phyloP scores from a whole-genome alignment of 305 asterid genomes.

The Solanum hybrid region DNA sequence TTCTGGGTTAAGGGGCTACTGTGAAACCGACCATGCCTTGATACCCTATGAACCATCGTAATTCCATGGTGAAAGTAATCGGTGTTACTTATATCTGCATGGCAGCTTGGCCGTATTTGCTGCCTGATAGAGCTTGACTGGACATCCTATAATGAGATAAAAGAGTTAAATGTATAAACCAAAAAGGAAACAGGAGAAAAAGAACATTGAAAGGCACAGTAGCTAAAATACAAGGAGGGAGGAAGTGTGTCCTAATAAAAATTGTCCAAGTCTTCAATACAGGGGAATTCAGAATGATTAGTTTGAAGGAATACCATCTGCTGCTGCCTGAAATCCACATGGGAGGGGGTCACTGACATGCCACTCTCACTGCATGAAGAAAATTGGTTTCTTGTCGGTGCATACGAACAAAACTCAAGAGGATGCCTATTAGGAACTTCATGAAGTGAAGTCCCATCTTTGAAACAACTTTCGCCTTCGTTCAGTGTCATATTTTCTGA shows the following conservation, averaged over 20 bases:
- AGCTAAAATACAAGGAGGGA: not conserved
- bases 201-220: not conserved
- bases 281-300: not conserved
- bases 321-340: slow-evolving; percentile 32
- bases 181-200: not conserved
- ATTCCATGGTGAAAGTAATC: slow-evolving; percentile 27
- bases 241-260: not conserved
- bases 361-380: slow-evolving; percentile 27
- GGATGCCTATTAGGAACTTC: slow-evolving; percentile 25
- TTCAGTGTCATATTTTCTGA: slow-evolving; percentile 16
- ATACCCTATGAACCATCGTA: slow-evolving; percentile 15
- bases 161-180: not conserved
- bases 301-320: slow-evolving; percentile 14
- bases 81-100: slow-evolving; percentile 19
- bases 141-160: slow-evolving; percentile 26
- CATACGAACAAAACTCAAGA: slow-evolving; percentile 27
- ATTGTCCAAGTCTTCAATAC: not conserved
- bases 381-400: slow-evolving; percentile 24
- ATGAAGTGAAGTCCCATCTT: slow-evolving; percentile 27
- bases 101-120: slow-evolving; percentile 25
- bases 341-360: slow-evolving; percentile 27
- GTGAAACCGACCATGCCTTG: slow-evolving; percentile 17
- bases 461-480: slow-evolving; percentile 29
- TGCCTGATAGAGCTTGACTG: slow-evolving; percentile 29
- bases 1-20: slow-evolving; percentile 17